A percentile compares a stretch with the other conserved stretches of the same genome.
Evolutionary conservation across 192 early-diverging fungal genomes (phyloP).

Genomic region (Linderina pennispora): DNA sequence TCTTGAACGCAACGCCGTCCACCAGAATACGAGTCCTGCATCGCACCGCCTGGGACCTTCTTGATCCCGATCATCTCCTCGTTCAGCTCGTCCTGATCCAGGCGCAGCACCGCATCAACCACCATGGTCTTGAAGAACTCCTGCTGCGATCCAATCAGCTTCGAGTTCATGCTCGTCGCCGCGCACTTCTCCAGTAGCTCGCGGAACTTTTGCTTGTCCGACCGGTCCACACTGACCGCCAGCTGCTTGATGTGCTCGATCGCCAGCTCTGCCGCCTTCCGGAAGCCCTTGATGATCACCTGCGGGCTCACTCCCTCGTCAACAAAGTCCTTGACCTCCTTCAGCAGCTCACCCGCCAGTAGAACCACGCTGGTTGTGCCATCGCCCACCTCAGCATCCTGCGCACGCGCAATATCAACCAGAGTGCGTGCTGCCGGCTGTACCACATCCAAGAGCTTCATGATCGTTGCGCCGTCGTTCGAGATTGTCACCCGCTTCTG

Average conservation of each 20-base stretch:
- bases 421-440: conserved; percentile 98
- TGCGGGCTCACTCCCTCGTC: conserved; percentile 96
- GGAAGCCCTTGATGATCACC: conserved; percentile 91
- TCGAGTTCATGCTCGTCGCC: conserved; percentile 97
- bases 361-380: conserved; percentile 98
- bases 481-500: conserved; percentile 93
- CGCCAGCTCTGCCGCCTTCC: conserved; percentile 85
- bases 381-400: conserved; percentile 99
- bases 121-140: conserved; percentile 99
- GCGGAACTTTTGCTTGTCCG: conserved; percentile 78
- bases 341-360: conserved; percentile 93
- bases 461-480: conserved; percentile 98
- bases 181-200: conserved; percentile 91
- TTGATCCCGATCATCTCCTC: conserved; percentile 98
- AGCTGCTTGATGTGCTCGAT: conserved; percentile 92
- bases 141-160: conserved; percentile 93
- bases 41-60: conserved; percentile 94
- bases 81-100: conserved; percentile 95
- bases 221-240: conserved; percentile 77
- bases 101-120: conserved; percentile 89
- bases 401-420: conserved; percentile 95
- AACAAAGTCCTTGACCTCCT: conserved; percentile 87
- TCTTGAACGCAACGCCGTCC: conserved; percentile 98
- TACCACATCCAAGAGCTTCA: conserved; percentile 95
- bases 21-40: conserved; percentile 97